Evolutionary conservation across 805 yeast species (phyloP), one percentile per base, ranked within the genome.

Genomic region (Lipomyces lipofer): DNA sequence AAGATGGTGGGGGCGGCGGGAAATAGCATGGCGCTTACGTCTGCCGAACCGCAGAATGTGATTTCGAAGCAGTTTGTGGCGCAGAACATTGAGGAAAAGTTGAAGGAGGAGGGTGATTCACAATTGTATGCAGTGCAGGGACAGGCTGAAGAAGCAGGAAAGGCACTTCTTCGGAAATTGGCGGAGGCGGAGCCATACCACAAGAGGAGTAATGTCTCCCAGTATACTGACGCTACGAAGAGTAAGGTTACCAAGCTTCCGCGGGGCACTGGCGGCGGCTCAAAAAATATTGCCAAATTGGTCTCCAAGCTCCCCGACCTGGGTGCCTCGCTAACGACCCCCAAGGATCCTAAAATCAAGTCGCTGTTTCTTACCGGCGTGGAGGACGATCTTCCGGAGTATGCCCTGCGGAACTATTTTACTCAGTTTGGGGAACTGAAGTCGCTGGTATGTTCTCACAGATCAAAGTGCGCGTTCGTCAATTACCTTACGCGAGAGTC

Each of bases 321-420:
- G 84, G 8, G 55, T 56, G 2, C 62, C 56, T 2, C 69, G 4
- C 42, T 60, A 25, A 55, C 57, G 15, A 30, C 73, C 1, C 80
- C 84, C 0, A 69, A 70, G 30, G 77, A 78, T 49, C 55, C 65
- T 3, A 63, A 68, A 0, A 64, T 80, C n/a, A 77, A 75, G 49
- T 78, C 90, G 0, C 78, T 89, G 49, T 89, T 90, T 66, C 65
- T 90, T 17, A 87, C 84, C 69, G 96, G 96, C 1, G 73, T 88
- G 17, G 83, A 79, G 55, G 79, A 81, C 3, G 81, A 82, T 13
- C 66, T 85, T 5, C 85, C 95, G 0, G 88, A 84, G 62, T 83
- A 82, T 68, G 71, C 72, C 49, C 72, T 89, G 13, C 66, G 79
- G 15, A 80, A 80, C 6, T 74, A 68, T 57, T 81, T 85, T 51